Evolutionary conservation across 1,139 yeast genomes (phyloP), one percentile per base, ranked within the genome.

Genomic region (Waltiozyma solani): DNA sequence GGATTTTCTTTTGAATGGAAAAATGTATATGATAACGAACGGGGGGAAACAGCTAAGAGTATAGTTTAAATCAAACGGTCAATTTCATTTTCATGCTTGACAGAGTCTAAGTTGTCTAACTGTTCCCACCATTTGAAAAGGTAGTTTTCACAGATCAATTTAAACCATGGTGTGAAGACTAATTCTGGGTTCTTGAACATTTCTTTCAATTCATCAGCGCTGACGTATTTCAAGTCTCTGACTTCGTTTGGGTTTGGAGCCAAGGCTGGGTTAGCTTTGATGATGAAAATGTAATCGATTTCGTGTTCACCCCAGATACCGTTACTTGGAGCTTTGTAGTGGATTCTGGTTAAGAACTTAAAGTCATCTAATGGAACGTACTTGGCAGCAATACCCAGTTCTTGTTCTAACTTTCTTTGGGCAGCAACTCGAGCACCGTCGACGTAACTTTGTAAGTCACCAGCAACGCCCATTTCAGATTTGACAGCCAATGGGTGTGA

Each of bases 241-340:
- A 91, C 96, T 59, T 91, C 99, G 57, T 87, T 89, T 36, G 71
- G 70, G 53, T 78, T 81, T 32, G 80, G 74, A 13, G 60, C 50
- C 19, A 60, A 56, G 34, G 61, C 61, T 34, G 87, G 78, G 46
- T 72, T 67, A 24, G 87, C 65, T 55, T 71, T 74, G 53, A 83
- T 78, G 46, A 91, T 79, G 54, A 93, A 70, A 50, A 91, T 93
- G 62, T 91, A 91, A 62, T 91, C 99, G 49, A 91, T 83, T 62
- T 91, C 98, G 57, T 91, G 98, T 59, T 91, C 98, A 37, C 97
- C 98, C 98, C 98, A 91, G 43, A 76, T 73, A 22, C 85, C 87
- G 48, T 71, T 70, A 43, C 73, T 73, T 29, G 96, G 91, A 9
- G 96, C 86, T 66, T 79, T 82, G 64, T 91, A 91, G 63, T 91